Evolutionary conservation across 202 grass and related monocot species (phyloP), one percentile per base, ranked within the genome.

Genomic region (Eragrostis tef): DNA sequence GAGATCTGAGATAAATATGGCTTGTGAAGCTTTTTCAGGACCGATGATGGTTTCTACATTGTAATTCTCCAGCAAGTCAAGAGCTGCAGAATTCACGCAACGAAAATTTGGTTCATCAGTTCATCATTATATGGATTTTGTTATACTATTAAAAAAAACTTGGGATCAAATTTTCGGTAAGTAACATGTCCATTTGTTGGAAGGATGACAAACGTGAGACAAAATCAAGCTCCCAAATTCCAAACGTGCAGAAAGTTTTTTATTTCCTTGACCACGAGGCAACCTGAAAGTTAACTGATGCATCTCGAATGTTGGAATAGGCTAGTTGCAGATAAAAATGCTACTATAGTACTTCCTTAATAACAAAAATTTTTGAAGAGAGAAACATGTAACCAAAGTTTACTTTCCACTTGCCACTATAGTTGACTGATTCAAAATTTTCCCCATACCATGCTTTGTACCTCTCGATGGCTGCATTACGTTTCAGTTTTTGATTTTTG

Each of bases 1-100:
- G 0, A 91, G 65, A 39, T 86, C 48, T 1, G 85, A 77, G 19
- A 94, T n/a, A 58, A 88, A 65, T 2, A 11, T 11, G 24, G 83
- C 86, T 46, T 88, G 73, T 70, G 88, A 90, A 39, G 91, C 91
- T 52, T 67, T 87, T 21, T 87, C 31, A 19, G 88, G 91, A 1
- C 86, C 88, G 25, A 94, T 75, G 34, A 91, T 88, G 4, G 39
- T 65, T 86, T 89, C 22, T 5, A 80, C 82, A 4, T 53, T 88
- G 9, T 71, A 49, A 56, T 91, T 90, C n/a, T 61, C 25, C 15
- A 94, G 51, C 20, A 91, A 17, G 41, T 91, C 80, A 64, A 88
- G 21, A 70, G 88, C 86, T 94, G 70, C 26, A 49, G 34, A 47
- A 66, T 76, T 5, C 25, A 48, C 16, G 29, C 24, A 21, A 49